These are phyloP conservation scores for Candida xiaguanensis DNA, from an alignment of 805 yeast species.

Conservation along the genomic window DNA sequence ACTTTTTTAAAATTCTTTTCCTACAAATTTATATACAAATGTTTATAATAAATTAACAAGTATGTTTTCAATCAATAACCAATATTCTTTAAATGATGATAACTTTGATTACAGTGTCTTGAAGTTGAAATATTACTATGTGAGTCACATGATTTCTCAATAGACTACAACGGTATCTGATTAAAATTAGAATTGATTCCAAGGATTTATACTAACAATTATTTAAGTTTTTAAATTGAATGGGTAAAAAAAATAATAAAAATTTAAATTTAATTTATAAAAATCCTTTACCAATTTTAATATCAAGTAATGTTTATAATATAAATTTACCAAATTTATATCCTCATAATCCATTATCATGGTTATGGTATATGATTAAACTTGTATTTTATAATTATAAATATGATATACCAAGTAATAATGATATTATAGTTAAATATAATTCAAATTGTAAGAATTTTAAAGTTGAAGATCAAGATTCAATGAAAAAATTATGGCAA, in stretches of 20 bases:
- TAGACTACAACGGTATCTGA: constrained; percentile 99
- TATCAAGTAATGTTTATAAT: constrained; percentile 27
- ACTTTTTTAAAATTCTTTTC: no score
- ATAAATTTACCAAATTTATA: constrained; percentile 47
- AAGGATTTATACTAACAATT: no score
- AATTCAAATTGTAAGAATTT: constrained; percentile 24
- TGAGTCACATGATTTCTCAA: constrained; percentile 71
- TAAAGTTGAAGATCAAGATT: constrained; percentile 38
- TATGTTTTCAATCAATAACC: background rate
- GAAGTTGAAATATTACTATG: constrained; percentile 34
- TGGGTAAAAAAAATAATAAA: constrained; percentile 31
- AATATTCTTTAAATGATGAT: constrained; percentile 16
- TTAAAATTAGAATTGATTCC: background rate
- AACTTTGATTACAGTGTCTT: constrained; percentile 18
- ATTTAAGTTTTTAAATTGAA: no score
- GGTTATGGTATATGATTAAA: constrained; percentile 44
- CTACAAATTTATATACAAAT: no score
- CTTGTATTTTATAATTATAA: constrained; percentile 15
- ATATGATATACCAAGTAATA: background rate
- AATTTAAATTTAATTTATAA: constrained; percentile 28
- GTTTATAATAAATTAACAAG: no score
- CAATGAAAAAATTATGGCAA: constrained; percentile 65
- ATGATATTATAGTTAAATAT: constrained; percentile 18
- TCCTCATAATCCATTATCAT: constrained; percentile 68
- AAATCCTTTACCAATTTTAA: constrained; percentile 57